Percentiles rank a stretch among this genome's conserved stretches.
Conservation (phyloP, 2,329 filamentous ascomycete genomes). For the Didymellaceae sp. region DNA sequence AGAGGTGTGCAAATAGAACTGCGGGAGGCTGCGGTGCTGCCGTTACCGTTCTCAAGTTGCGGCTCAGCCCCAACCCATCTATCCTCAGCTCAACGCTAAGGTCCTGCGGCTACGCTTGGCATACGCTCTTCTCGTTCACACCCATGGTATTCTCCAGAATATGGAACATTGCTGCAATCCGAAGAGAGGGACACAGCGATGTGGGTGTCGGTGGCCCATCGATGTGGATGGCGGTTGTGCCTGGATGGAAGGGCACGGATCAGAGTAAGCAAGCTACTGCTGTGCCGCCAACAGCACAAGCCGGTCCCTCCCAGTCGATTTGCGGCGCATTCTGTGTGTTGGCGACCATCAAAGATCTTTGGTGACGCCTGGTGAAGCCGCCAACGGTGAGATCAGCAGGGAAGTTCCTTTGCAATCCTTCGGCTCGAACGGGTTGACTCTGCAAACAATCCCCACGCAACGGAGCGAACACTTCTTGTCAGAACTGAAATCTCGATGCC, state of each 20-base stretch:
- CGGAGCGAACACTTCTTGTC: too few relatives aligned
- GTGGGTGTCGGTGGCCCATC: too few relatives aligned
- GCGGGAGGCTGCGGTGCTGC: neutral
- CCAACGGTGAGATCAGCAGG: too few relatives aligned
- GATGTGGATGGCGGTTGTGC: too few relatives aligned
- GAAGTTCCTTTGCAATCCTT: too few relatives aligned
- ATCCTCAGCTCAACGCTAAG: conserved; percentile 6
- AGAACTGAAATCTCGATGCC: too few relatives aligned
- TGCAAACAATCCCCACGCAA: too few relatives aligned
- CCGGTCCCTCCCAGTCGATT: too few relatives aligned
- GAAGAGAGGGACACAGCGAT: neutral
- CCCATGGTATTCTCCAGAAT: neutral
- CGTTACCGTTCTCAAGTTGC: conserved; percentile 3
- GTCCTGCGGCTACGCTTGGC: neutral
- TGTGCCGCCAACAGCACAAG: neutral
- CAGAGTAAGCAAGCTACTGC: neutral
- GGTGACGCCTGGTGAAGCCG: too few relatives aligned
- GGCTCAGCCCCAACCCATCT: conserved; percentile 6
- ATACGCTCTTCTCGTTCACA: neutral
- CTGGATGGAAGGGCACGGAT: neutral
- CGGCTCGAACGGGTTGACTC: too few relatives aligned
- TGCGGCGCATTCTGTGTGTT: too few relatives aligned
- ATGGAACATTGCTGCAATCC: neutral
- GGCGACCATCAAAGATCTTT: too few relatives aligned
- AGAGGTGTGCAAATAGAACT: neutral